Evolutionary conservation across 768 basidiomycete genomes (phyloP).

Genomic region (Daedalea quercina): DNA sequence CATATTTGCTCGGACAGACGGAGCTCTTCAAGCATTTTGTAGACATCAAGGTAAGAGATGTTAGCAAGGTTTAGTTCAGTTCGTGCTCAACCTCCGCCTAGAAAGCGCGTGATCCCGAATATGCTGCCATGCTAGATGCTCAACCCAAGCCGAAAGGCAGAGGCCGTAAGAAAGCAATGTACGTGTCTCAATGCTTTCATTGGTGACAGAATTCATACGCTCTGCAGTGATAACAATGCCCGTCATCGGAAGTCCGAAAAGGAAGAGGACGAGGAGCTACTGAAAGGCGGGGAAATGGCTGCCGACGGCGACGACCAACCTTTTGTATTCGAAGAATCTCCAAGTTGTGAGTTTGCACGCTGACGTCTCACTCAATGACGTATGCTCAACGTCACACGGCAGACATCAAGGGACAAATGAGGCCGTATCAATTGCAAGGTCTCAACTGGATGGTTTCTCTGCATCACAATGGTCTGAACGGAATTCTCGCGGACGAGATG

Average conservation of each 20-base stretch:
- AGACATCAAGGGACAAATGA: slow-evolving; percentile 90
- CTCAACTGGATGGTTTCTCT: slow-evolving; percentile 96
- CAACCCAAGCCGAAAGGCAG: slow-evolving; percentile 83
- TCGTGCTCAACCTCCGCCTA: slow-evolving; percentile 24
- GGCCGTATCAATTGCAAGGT: slow-evolving; percentile 92
- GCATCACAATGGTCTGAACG: slow-evolving; percentile 94
- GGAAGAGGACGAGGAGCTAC: slow-evolving; percentile 94
- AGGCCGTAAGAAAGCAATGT: slow-evolving; percentile 78
- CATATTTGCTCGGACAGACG: slow-evolving; percentile 95
- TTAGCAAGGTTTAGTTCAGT: background rate
- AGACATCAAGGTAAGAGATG: slow-evolving; percentile 73
- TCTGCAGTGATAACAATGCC: slow-evolving; percentile 57
- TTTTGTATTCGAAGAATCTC: slow-evolving; percentile 91
- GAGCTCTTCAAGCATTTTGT: slow-evolving; percentile 98
- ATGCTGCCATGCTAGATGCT: slow-evolving; percentile 81
- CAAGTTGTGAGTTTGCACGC: slow-evolving; percentile 54
- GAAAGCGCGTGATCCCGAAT: slow-evolving; percentile 89
- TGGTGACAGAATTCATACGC: background rate
- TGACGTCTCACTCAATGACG: background rate
- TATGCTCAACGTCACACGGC: background rate
- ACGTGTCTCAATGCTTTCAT: slow-evolving; percentile 22
- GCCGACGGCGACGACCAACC: slow-evolving; percentile 84
- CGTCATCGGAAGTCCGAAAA: slow-evolving; percentile 96
- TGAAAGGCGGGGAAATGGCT: slow-evolving; percentile 79
- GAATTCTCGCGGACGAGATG: slow-evolving; percentile 98